Evolutionary conservation across 2,329 filamentous ascomycete species (phyloP).

Genomic region (Aspergillus nomiae): DNA sequence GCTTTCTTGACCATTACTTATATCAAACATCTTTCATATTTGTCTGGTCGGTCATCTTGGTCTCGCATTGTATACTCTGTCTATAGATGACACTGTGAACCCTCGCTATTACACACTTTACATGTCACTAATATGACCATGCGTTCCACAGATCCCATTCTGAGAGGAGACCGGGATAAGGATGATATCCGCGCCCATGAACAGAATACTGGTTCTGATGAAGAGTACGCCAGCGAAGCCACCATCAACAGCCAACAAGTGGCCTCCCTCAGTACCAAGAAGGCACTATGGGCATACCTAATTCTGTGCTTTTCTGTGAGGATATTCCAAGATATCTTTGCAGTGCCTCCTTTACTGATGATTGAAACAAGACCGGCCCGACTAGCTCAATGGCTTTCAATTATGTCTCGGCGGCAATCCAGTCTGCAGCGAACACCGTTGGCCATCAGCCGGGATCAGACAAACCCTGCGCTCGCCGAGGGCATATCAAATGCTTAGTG

Average conservation of each 20-base stretch:
- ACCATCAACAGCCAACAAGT: not conserved
- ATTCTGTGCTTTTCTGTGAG: slow-evolving; percentile 21
- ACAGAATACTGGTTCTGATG: not conserved
- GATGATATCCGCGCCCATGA: not conserved
- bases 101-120: not conserved
- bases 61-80: not conserved
- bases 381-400: slow-evolving; percentile 13
- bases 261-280: not conserved
- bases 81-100: not conserved
- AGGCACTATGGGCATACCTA: slow-evolving; percentile 18
- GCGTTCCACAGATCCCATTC: not conserved
- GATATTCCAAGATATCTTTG: not conserved
- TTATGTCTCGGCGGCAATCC: slow-evolving; percentile 17
- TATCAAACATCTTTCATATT: not conserved
- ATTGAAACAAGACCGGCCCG: slow-evolving; percentile 1
- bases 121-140: not conserved
- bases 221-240: not conserved
- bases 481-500: slow-evolving; percentile 20
- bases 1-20: not conserved
- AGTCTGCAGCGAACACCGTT: slow-evolving; percentile 14
- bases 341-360: not conserved
- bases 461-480: slow-evolving; percentile 14
- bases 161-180: not conserved
- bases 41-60: not conserved
- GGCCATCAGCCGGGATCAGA: slow-evolving; percentile 14